Evolutionary conservation across 495 filamentous ascomycete species (phyloP).

Genomic region (Penicillium salamii): DNA sequence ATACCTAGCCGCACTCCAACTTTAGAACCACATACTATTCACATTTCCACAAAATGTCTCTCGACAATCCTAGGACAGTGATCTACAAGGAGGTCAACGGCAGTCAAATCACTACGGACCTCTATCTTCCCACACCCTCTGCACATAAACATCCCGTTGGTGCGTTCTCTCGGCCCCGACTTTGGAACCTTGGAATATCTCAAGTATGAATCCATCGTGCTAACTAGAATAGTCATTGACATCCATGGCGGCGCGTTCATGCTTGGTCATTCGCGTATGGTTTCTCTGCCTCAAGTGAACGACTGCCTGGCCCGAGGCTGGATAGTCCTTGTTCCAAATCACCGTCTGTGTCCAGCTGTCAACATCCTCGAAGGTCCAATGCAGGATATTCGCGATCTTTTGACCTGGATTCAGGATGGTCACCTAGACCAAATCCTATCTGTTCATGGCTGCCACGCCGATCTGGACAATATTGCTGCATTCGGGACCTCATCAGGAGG

Average conservation of each 20-base stretch:
- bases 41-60: conserved; percentile 19
- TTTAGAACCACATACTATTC: too few species aligned
- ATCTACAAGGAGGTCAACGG: conserved; percentile 29
- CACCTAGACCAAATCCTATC: conserved; percentile 25
- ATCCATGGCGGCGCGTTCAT: conserved; percentile 43
- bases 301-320: conserved; percentile 36
- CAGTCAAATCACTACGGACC: conserved; percentile 31
- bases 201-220: background rate
- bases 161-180: conserved; percentile 10
- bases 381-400: conserved; percentile 42
- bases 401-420: conserved; percentile 36
- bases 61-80: conserved; percentile 21
- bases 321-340: conserved; percentile 43
- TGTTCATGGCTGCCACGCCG: conserved; percentile 22
- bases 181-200: background rate
- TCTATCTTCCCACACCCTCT: conserved; percentile 27
- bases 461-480: conserved; percentile 40
- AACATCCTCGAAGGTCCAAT: conserved; percentile 47
- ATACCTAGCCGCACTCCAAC: too few species aligned
- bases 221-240: conserved; percentile 26
- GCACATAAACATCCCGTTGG: conserved; percentile 24
- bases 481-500: conserved; percentile 57
- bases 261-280: conserved; percentile 34
- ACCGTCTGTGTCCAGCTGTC: conserved; percentile 53
- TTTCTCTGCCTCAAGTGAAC: conserved; percentile 28